Conservation (phyloP, 2,329 filamentous ascomycete genomes). For the Fusarium sp. region DNA sequence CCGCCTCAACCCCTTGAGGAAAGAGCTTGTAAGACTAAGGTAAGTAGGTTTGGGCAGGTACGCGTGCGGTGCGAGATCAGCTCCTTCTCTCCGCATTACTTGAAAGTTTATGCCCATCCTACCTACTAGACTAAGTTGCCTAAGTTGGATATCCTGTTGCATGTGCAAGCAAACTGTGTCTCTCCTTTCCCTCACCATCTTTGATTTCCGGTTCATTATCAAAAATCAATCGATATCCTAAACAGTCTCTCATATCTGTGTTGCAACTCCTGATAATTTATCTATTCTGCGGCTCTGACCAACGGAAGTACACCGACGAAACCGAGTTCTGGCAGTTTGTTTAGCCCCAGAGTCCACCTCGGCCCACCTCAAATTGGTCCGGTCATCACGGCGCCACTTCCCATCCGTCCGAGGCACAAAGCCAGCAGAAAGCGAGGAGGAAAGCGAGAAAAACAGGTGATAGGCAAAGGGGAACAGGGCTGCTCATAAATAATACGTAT, state of each 20-base stretch:
- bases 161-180: conserved; percentile 28
- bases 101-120: conserved; percentile 7
- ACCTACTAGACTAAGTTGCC: background rate
- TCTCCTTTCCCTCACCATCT: background rate
- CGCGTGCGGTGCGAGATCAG: conserved; percentile 15
- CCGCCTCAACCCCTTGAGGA: conserved; percentile 27
- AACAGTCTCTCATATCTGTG: background rate
- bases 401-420: conserved; percentile 37
- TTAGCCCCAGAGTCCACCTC: conserved; percentile 36
- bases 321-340: conserved; percentile 23
- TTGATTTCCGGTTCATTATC: background rate
- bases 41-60: conserved; percentile 27
- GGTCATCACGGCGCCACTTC: conserved; percentile 34
- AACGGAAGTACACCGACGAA: conserved; percentile 31
- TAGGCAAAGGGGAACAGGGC: conserved; percentile 15
- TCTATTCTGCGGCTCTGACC: conserved; percentile 10
- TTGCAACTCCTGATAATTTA: conserved; percentile 1
- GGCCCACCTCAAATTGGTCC: conserved; percentile 28
- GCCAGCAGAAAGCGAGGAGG: conserved; percentile 32
- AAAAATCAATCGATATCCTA: background rate
- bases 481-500: conserved; percentile 20
- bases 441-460: conserved; percentile 20
- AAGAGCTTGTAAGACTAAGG: conserved; percentile 13
- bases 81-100: conserved; percentile 32
- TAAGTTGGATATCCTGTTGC: background rate